Base-by-base conservation (phyloP, 2,329 filamentous ascomycete genomes). In the Aspergillus sp. region DNA sequence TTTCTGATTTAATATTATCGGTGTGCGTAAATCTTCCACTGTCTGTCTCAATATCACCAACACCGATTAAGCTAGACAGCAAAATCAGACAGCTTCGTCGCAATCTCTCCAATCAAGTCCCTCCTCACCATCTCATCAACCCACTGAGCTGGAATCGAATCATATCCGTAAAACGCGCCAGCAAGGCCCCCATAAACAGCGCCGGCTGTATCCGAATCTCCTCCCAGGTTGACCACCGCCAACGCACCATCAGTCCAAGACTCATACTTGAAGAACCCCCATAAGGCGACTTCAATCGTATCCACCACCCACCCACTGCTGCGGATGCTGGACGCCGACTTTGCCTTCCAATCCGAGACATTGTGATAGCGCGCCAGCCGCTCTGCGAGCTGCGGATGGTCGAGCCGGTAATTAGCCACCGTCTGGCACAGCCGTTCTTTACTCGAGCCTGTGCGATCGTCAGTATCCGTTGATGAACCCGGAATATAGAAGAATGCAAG, bases 121-220 rank as follows among this genome's bases (percentile, higher is more conserved):
- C 53, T 52, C 20, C 61, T 67, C 54, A 64, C 56, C 57, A 72
- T 58, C 2, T 58, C 58, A 2, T 58, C 52, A 20, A 67, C 38
- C 69, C 70, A 70, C 50, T 64, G 50, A n/a, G 31, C 11, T 11
- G 71, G 69, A 20, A 73, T 69, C 3, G 51, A 56, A 7, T 68
- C 69, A 31, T 65, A 45, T 2, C 70, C 74, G 63, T 76, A 76
- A 55, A 67, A 76, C 2, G 69, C 67, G 0, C 74, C 74, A 3
- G 73, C 74, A 17, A 78, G 50, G 4, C 72, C 73, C 3, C 75
- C 76, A 61, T 75, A 76, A 32, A 77, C 69, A 2, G 75, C 74
- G 14, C 70, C 75, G 10, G 74, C 72, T 1, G 74, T 76, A 61
- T 78, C 76, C 10, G 74, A 69, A 62, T 77, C 74, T 47, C 72